Evolutionary conservation across 306 rosid genomes (phyloP), one percentile per base, ranked within the genome.

Genomic region (Vigna mungo): DNA sequence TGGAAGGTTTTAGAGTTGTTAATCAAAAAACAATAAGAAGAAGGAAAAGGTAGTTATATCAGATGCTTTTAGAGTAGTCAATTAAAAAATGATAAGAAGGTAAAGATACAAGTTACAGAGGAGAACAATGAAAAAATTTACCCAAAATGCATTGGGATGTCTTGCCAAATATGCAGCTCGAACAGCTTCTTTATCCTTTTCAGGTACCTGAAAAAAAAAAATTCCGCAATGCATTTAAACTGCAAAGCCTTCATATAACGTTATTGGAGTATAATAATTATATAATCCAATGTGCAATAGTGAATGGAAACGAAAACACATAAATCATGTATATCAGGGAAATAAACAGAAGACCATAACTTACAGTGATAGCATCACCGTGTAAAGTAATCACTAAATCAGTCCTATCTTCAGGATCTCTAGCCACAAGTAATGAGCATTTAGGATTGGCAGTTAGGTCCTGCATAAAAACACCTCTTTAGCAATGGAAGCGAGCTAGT

Each of bases 91-190:
- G 44, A 55, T 41, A 80, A 34, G 44, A 68, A 77, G 60, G 30
- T 4, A 68, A 66, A 47, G 9, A 9, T 47, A 5, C 7, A 56
- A 74, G 49, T 20, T 63, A 53, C 44, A 65, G 43, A 70, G 72
- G 88, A 75, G 23, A 25, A 84, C 74, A 51, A 78, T 36, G 52
- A 76, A 67, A 16, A 48, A 64, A 79, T 72, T 80, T 95, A 95
- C 97, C 98, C 93, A 95, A 88, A 95, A 89, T 60, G 97, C 98
- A 74, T 89, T 86, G 68, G 97, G 96, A 85, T 89, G 97, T 83
- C 74, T 90, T 7, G 93, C 93, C 84, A 92, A 89, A 88, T 92
- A 92, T 63, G 96, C 93, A 82, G 86, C 86, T 55, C 97, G 92
- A 80, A 84, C 36, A 39, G 91, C 86, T 76, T 85, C 82, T 76